Percentiles rank a stretch among this genome's conserved stretches.
Conservation (phyloP, 2,329 filamentous ascomycete species). For the Curvularia sp. region DNA sequence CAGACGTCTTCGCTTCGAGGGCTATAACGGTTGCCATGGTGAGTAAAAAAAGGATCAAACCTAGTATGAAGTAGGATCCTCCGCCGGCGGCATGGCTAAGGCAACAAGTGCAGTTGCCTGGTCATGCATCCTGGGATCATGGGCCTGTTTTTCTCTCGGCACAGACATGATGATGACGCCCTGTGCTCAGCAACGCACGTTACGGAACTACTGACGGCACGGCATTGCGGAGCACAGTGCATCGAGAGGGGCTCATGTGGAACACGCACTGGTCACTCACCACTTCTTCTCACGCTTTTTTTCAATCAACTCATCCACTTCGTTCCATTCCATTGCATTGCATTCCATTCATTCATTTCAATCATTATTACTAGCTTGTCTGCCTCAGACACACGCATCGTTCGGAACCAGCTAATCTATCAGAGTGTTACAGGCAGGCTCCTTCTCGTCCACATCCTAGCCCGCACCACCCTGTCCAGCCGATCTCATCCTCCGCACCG, state of each 20-base stretch:
- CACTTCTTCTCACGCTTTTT: constrained; percentile 23
- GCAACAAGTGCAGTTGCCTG: constrained; percentile 8
- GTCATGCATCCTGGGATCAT: constrained; percentile 21
- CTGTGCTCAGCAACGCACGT: constrained; percentile 29
- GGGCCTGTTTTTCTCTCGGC: constrained; percentile 19
- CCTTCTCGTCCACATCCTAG: constrained; percentile 7
- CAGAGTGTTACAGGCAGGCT: constrained; percentile 17
- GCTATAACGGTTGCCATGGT: not conserved
- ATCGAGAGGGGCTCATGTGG: constrained; percentile 28
- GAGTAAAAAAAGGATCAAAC: not conserved
- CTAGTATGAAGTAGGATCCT: not conserved
- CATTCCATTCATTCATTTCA: constrained; percentile 22
- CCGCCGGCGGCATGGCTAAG: not conserved
- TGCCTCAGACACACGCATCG: constrained; percentile 22
- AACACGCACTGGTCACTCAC: constrained; percentile 14
- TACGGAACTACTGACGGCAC: constrained; percentile 39
- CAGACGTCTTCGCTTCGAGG: too few relatives aligned
- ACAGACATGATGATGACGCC: constrained; percentile 34
- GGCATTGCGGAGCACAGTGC: constrained; percentile 30
- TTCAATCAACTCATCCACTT: constrained; percentile 6
- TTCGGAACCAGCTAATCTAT: constrained; percentile 25
- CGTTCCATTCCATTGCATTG: not conserved
- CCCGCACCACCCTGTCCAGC: constrained; percentile 13
- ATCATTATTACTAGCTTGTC: constrained; percentile 31
- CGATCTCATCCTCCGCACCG: constrained; percentile 13